Evolutionary conservation across 805 yeast genomes (phyloP).

Genomic region (Barnettozyma siamensis): DNA sequence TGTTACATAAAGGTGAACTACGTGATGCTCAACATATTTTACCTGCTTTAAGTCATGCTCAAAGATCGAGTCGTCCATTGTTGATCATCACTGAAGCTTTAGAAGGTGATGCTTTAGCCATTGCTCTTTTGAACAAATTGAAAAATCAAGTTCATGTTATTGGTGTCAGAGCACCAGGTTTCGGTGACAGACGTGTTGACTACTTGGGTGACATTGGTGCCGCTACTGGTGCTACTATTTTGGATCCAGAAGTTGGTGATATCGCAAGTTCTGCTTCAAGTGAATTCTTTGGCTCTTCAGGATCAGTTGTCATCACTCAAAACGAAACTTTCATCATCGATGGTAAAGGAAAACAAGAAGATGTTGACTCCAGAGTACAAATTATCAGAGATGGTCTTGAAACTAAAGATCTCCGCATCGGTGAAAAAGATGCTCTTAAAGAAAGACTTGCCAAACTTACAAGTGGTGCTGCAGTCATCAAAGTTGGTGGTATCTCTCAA

Average conservation of each 20-base stretch:
- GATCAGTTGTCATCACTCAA: conserved; percentile 87
- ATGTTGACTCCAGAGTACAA: conserved; percentile 81
- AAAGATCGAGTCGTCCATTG: conserved; percentile 89
- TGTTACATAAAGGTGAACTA: conserved; percentile 37
- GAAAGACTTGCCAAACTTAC: conserved; percentile 95
- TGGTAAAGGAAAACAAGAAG: conserved; percentile 85
- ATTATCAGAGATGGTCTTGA: conserved; percentile 82
- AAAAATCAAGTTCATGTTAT: conserved; percentile 98
- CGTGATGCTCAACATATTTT: conserved; percentile 45
- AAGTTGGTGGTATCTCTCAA: conserved; percentile 96
- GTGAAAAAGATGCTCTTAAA: conserved; percentile 94
- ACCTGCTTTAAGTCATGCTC: conserved; percentile 90
- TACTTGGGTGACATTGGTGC: conserved; percentile 93
- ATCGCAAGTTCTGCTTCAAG: conserved; percentile 92
- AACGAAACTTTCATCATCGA: conserved; percentile 92
- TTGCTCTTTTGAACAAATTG: conserved; percentile 92
- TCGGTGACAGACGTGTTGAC: conserved; percentile 98
- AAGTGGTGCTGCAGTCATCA: conserved; percentile 97
- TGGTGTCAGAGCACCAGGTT: conserved; percentile 98
- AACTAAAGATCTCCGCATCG: conserved; percentile 66
- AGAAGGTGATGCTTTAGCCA: conserved; percentile 98
- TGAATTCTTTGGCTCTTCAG: conserved; percentile 87
- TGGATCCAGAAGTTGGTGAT: conserved; percentile 88
- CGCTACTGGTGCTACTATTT: conserved; percentile 82
- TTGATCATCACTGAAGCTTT: conserved; percentile 91